Percentiles rank a stretch among this genome's conserved stretches.
Evolutionary conservation across 106 monocot species (phyloP).

Genomic region (Phalaenopsis aphrodite): DNA sequence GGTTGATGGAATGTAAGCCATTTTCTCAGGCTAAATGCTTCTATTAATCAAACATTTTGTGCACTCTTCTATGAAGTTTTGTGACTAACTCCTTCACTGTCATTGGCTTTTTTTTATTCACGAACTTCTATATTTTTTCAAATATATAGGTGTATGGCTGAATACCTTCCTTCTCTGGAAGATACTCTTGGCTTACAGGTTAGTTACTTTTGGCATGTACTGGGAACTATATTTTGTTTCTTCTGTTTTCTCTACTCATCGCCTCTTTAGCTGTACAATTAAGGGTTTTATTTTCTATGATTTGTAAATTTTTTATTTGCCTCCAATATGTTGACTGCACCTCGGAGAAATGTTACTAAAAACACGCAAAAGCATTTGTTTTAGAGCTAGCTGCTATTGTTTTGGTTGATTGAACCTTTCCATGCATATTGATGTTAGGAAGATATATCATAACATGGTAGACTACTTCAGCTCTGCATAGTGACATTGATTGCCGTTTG

Average conservation of each 20-base stretch:
- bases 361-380: background rate
- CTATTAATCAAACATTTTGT: background rate
- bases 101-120: background rate
- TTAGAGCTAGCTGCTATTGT: background rate
- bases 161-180: conserved; percentile 79
- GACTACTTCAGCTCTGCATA: background rate
- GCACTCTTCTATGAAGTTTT: background rate
- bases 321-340: background rate
- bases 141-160: conserved; percentile 72
- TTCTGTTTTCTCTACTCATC: conserved; percentile 5
- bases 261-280: background rate
- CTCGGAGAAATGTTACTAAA: background rate
- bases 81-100: background rate
- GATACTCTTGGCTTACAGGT: conserved; percentile 68
- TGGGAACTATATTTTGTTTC: background rate
- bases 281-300: background rate
- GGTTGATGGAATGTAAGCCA: conserved; percentile 81
- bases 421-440: background rate
- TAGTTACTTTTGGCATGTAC: conserved; percentile 5
- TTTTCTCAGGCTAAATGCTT: conserved; percentile 2
- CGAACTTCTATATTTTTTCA: background rate
- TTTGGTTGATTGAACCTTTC: background rate
- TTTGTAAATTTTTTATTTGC: background rate
- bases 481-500: background rate
- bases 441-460: background rate